phyloP scores from a whole-genome alignment of 139 green algal species.

The Coelastrella sp. region DNA sequence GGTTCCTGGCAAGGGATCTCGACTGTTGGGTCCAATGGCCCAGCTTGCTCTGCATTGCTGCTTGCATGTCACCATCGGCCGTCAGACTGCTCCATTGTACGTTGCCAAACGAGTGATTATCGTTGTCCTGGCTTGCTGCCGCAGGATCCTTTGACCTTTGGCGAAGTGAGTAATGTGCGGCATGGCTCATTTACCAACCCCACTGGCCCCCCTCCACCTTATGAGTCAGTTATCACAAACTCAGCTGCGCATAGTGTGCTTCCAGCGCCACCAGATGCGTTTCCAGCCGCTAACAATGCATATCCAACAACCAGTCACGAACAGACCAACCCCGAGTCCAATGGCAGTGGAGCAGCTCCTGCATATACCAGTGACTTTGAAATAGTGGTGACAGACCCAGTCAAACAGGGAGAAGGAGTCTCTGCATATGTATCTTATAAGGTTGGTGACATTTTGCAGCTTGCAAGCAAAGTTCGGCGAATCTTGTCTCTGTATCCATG shows the following conservation, averaged over 20 bases:
- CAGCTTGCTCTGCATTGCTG: no score
- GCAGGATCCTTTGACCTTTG: constrained; percentile 27
- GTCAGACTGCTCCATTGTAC: background rate
- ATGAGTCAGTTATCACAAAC: constrained; percentile 53
- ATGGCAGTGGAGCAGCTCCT: constrained; percentile 1
- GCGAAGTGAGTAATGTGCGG: background rate
- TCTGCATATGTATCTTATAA: constrained; percentile 70
- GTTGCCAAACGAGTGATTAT: background rate
- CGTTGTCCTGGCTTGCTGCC: no score
- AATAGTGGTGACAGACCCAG: constrained; percentile 85
- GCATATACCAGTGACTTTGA: constrained; percentile 59
- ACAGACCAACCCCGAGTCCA: background rate
- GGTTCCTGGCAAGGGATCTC: no score
- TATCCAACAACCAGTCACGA: background rate
- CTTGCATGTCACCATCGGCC: background rate
- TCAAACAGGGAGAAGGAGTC: constrained; percentile 94
- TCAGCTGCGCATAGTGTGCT: constrained; percentile 35
- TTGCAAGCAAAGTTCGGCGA: no score
- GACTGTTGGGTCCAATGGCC: no score
- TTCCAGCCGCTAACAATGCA: constrained; percentile 3
- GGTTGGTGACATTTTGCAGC: constrained; percentile 27
- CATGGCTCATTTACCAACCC: constrained; percentile 42
- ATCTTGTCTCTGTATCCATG: no score
- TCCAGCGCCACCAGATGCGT: background rate
- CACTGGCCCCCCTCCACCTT: constrained; percentile 48